Evolutionary conservation across 202 grass and related monocot genomes (phyloP).

Genomic region (Carex arenaria): DNA sequence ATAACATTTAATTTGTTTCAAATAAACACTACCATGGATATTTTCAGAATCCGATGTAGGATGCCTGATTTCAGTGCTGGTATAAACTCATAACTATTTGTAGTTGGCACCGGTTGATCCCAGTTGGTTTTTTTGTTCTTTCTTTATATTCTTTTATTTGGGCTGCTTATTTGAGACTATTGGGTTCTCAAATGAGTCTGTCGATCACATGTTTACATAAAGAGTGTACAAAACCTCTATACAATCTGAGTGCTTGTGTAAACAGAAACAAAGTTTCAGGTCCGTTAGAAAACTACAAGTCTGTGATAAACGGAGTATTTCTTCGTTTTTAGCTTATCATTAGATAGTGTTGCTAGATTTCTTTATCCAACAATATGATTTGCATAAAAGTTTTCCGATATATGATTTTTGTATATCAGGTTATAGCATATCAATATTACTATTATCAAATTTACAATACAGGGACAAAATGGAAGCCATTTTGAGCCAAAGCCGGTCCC

Average conservation of each 20-base stretch:
- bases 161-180: neutral
- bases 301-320: neutral
- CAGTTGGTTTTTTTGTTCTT: neutral
- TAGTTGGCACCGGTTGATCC: neutral
- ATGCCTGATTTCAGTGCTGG: neutral
- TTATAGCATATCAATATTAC: neutral
- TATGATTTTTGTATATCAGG: neutral
- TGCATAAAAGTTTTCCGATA: neutral
- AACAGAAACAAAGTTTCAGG: neutral
- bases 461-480: slow-evolving; percentile 99
- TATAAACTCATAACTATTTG: neutral
- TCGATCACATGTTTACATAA: neutral
- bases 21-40: neutral
- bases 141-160: neutral
- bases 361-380: neutral
- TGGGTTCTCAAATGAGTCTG: neutral
- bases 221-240: neutral
- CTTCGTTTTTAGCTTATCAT: neutral
- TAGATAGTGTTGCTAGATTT: slow-evolving; percentile 10
- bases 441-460: slow-evolving; percentile 22
- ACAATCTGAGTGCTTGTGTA: neutral
- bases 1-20: neutral
- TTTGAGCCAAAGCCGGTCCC: slow-evolving; percentile 95
- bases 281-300: neutral
- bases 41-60: neutral